These are phyloP conservation scores for Fagus crenata DNA, from an alignment of 306 rosid species.

Conservation along the genomic window DNA sequence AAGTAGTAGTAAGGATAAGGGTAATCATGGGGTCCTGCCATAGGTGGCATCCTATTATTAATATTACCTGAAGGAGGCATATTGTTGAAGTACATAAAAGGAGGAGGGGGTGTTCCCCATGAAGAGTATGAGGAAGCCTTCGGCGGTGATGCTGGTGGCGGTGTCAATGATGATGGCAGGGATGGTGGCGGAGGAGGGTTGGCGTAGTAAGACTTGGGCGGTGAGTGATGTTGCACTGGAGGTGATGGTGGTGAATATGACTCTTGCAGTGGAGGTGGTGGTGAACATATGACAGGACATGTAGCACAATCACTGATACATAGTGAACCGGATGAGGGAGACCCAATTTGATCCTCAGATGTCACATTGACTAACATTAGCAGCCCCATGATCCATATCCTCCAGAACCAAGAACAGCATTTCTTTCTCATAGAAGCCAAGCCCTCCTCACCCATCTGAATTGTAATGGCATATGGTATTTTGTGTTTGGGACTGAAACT, in stretches of 20 bases:
- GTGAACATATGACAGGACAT: slow-evolving; percentile 74
- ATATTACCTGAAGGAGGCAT: slow-evolving; percentile 46
- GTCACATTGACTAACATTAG: slow-evolving; percentile 30
- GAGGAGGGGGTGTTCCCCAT: slow-evolving; percentile 52
- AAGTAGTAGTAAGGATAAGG: slow-evolving; percentile 62
- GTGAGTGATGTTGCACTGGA: slow-evolving; percentile 16
- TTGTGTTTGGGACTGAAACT: slow-evolving; percentile 13
- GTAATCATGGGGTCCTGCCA: slow-evolving; percentile 44
- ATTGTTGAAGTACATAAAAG: slow-evolving; percentile 29
- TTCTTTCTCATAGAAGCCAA: slow-evolving; percentile 16
- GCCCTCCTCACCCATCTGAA: slow-evolving; percentile 33
- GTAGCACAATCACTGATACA: slow-evolving; percentile 77
- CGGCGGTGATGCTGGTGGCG: slow-evolving; percentile 33
- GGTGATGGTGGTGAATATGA: slow-evolving; percentile 43
- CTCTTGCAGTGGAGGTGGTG: slow-evolving; percentile 48
- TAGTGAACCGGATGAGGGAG: slow-evolving; percentile 35
- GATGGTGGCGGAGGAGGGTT: slow-evolving; percentile 23
- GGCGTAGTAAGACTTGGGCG: slow-evolving; percentile 21
- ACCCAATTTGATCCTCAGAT: slow-evolving; percentile 35
- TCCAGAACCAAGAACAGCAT: slow-evolving; percentile 32
- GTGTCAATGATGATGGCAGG: slow-evolving; percentile 14
- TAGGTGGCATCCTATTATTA: slow-evolving; percentile 18
- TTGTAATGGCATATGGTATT: slow-evolving; percentile 13
- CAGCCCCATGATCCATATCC: slow-evolving; percentile 38
- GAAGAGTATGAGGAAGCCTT: slow-evolving; percentile 35